Conservation (phyloP, 306 rosid species). For the Chamaecrista fasciculata region DNA sequence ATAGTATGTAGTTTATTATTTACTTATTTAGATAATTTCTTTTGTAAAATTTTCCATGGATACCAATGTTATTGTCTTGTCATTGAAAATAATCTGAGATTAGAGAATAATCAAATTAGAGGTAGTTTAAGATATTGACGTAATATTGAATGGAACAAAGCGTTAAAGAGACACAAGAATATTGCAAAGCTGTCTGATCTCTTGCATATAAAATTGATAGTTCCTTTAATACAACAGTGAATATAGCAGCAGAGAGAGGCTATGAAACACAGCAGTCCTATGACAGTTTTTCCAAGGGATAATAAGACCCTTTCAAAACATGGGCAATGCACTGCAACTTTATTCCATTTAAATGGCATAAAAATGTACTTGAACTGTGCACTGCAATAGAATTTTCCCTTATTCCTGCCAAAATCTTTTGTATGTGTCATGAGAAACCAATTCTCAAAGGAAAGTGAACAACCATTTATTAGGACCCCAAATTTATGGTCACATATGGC, state of each 20-base stretch:
- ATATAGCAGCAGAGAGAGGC: not conserved
- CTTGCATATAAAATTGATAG: not conserved
- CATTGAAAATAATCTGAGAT: not conserved
- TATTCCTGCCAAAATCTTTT: not conserved
- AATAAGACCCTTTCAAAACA: not conserved
- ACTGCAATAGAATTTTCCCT: not conserved
- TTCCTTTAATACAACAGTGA: not conserved
- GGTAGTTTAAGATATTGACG: not conserved
- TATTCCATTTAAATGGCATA: not conserved
- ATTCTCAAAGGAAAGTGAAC: not conserved
- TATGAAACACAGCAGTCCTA: not conserved
- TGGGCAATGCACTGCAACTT: not conserved
- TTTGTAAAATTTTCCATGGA: not conserved
- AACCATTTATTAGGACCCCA: not conserved
- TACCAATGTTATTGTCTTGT: not conserved
- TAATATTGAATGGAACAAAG: not conserved
- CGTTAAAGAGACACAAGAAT: not conserved
- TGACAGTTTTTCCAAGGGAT: no score
- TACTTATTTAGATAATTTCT: not conserved
- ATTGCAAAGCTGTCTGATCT: not conserved
- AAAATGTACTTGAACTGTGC: not conserved
- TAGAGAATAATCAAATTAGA: not conserved
- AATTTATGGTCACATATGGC: not conserved
- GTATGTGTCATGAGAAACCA: not conserved
- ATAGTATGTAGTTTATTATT: not conserved